Evolutionary conservation across 2,329 filamentous ascomycete genomes (phyloP).

Genomic region (Myriosclerotinia scirpicola): DNA sequence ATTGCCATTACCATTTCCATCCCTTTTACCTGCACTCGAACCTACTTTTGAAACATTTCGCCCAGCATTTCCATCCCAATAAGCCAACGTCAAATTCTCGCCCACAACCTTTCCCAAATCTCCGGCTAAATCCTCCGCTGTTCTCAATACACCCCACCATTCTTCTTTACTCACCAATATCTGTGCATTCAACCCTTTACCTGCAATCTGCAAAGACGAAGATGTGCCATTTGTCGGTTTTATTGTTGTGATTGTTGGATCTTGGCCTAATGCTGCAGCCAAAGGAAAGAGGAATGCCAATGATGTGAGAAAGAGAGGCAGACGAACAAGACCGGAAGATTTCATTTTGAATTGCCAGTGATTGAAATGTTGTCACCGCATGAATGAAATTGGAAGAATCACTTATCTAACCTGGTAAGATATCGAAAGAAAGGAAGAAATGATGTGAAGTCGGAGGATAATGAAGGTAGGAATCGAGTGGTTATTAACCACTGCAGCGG

Average conservation of each 20-base stretch:
- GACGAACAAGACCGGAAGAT: neutral
- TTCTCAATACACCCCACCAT: constrained; percentile 67
- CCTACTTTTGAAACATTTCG: constrained; percentile 18
- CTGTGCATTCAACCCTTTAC: constrained; percentile 44
- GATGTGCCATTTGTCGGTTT: constrained; percentile 38
- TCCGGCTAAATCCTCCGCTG: constrained; percentile 63
- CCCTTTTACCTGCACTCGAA: neutral
- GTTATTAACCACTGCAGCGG: neutral
- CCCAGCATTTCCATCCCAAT: constrained; percentile 28
- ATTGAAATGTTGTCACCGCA: constrained; percentile 7
- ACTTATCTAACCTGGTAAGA: too few relatives aligned
- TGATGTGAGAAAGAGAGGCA: constrained; percentile 7
- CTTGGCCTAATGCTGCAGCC: constrained; percentile 12
- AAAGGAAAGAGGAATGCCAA: constrained; percentile 7
- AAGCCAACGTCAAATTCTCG: constrained; percentile 54
- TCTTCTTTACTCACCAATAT: constrained; percentile 59
- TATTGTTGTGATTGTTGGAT: constrained; percentile 30
- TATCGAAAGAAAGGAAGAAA: neutral
- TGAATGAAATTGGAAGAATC: neutral
- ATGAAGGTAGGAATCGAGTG: constrained; percentile 1
- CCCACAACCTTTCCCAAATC: constrained; percentile 69
- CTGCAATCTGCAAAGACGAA: constrained; percentile 34
- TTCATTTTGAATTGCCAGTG: constrained; percentile 1
- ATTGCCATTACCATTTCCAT: constrained; percentile 1
- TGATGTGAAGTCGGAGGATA: neutral